Conservation (phyloP, 2,329 filamentous ascomycete species). For the Grosmannia huntii region DNA sequence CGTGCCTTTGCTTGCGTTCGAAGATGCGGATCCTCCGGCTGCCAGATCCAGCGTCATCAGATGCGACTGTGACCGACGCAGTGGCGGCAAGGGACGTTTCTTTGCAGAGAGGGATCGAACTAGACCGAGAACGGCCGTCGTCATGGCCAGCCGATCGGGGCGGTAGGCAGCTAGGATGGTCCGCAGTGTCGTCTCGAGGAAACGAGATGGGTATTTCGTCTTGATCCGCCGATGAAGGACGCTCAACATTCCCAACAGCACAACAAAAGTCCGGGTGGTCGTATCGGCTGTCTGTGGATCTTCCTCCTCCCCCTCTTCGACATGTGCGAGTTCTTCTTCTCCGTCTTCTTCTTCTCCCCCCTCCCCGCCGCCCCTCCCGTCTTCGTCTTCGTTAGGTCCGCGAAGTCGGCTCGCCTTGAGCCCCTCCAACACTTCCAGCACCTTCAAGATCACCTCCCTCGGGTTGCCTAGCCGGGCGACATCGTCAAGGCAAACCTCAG, state of each 20-base stretch:
- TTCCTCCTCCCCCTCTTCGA: conserved; percentile 8
- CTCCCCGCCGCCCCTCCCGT: conserved; percentile 19
- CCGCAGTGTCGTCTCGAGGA: conserved; percentile 64
- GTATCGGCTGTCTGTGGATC: conserved; percentile 8
- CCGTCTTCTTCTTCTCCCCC: conserved; percentile 17
- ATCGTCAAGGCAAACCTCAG: conserved; percentile 58
- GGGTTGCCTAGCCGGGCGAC: conserved; percentile 70
- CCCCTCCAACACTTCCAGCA: conserved; percentile 57
- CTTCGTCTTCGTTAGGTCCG: conserved; percentile 27
- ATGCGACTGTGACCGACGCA: conserved; percentile 32
- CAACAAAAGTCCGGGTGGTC: conserved; percentile 7
- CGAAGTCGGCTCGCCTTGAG: conserved; percentile 27
- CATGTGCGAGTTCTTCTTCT: conserved; percentile 18
- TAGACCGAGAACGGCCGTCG: conserved; percentile 56
- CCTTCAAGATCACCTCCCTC: conserved; percentile 68
- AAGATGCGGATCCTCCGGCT: background rate
- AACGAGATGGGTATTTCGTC: conserved; percentile 66
- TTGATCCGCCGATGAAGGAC: conserved; percentile 63
- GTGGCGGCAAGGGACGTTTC: conserved; percentile 50
- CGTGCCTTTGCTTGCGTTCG: background rate
- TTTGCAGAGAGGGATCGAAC: conserved; percentile 55
- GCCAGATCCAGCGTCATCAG: conserved; percentile 1
- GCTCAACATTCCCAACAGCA: conserved; percentile 55
- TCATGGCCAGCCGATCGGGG: conserved; percentile 51
- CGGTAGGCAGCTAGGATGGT: conserved; percentile 56